Conservation (phyloP, 768 basidiomycete species). For the Mycena vitilis region DNA sequence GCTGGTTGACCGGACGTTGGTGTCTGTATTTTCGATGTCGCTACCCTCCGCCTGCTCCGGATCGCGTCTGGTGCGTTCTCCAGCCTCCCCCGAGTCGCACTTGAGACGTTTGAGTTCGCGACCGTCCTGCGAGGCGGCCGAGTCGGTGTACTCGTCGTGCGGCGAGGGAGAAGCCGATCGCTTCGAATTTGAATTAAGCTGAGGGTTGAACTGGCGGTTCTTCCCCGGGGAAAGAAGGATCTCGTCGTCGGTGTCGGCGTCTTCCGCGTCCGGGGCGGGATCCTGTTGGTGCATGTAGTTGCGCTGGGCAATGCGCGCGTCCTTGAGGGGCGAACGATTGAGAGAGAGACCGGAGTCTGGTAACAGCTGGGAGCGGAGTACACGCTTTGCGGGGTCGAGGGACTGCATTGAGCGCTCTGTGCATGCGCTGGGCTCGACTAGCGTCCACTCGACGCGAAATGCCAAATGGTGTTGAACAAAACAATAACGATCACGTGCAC, state of each 20-base stretch:
- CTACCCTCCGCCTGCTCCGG: constrained; percentile 20
- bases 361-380: constrained; percentile 66
- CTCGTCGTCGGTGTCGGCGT: constrained; percentile 58
- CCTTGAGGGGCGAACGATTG: constrained; percentile 63
- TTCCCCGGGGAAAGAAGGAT: constrained; percentile 58
- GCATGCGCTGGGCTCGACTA: neutral
- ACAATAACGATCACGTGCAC: constrained; percentile 20
- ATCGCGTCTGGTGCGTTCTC: constrained; percentile 12
- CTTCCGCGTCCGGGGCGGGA: constrained; percentile 34
- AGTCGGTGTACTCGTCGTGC: constrained; percentile 32
- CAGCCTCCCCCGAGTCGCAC: constrained; percentile 28
- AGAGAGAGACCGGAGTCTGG: constrained; percentile 59
- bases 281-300: constrained; percentile 37
- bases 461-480: constrained; percentile 3
- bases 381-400: constrained; percentile 48
- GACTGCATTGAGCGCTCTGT: constrained; percentile 31
- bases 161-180: constrained; percentile 51
- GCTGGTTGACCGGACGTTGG: constrained; percentile 28
- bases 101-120: constrained; percentile 32
- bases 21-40: constrained; percentile 32
- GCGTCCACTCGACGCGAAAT: constrained; percentile 1
- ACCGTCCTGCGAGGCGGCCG: constrained; percentile 16
- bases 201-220: constrained; percentile 31
- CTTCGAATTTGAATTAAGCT: constrained; percentile 44
- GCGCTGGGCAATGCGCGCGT: constrained; percentile 55